phyloP scores from a whole-genome alignment of 192 early-diverging fungal genomes.

The Coemansia erecta region DNA sequence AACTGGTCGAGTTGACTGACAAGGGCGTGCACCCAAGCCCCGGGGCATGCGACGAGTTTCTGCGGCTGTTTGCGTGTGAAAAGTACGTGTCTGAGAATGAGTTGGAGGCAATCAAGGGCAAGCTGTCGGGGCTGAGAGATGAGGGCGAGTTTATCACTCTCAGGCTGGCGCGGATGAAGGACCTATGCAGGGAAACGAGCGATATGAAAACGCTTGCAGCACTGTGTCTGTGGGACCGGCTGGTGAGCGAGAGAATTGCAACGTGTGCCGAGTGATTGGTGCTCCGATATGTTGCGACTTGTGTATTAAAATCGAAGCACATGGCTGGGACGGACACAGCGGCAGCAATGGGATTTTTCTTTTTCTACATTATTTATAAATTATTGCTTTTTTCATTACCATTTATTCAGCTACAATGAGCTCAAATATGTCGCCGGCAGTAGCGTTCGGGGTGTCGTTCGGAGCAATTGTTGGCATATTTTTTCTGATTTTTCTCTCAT shows the following conservation, averaged over 20 bases:
- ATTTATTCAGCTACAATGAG: too few relatives aligned
- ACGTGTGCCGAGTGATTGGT: too few relatives aligned
- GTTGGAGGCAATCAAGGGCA: constrained; percentile 60
- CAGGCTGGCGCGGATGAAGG: constrained; percentile 60
- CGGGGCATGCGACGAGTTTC: constrained; percentile 79
- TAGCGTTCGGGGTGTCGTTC: too few relatives aligned
- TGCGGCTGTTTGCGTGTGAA: constrained; percentile 67
- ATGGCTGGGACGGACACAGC: too few relatives aligned
- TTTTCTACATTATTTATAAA: too few relatives aligned
- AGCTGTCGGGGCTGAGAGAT: constrained; percentile 65
- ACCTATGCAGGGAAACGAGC: constrained; percentile 62
- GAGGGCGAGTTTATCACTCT: constrained; percentile 78
- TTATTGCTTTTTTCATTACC: too few relatives aligned
- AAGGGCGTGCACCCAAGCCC: constrained; percentile 67
- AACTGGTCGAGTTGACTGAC: constrained; percentile 67
- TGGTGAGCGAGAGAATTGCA: not conserved
- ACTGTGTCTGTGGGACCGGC: constrained; percentile 57
- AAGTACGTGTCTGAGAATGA: constrained; percentile 57
- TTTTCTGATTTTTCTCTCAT: too few relatives aligned
- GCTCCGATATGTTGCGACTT: too few relatives aligned
- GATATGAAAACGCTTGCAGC: constrained; percentile 74
- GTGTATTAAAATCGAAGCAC: too few relatives aligned
- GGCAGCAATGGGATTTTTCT: too few relatives aligned
- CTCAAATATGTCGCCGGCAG: too few relatives aligned
- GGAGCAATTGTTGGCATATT: too few relatives aligned